These are phyloP conservation scores for Puccinia triticina DNA, from an alignment of 1,284 basidiomycete species.

Conservation along the genomic window DNA sequence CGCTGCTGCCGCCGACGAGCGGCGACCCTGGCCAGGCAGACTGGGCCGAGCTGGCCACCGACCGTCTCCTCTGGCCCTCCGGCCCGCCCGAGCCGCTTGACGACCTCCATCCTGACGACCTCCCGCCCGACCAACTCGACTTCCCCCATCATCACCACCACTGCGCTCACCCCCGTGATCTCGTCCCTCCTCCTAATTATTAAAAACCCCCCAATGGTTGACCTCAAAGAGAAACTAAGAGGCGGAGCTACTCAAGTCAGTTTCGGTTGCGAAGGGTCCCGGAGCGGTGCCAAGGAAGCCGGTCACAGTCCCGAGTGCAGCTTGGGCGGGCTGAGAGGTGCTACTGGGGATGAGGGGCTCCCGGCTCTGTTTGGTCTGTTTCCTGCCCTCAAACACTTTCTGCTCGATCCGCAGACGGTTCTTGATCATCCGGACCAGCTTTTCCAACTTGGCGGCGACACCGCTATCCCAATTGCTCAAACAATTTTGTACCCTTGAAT, in stretches of 20 bases:
- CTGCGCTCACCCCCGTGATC: background rate
- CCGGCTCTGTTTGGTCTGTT: too few species aligned
- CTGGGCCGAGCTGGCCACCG: constrained; percentile 36
- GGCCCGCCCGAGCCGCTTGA: background rate
- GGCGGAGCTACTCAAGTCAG: too few species aligned
- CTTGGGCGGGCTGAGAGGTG: too few species aligned
- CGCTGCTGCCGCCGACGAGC: background rate
- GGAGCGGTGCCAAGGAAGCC: too few species aligned
- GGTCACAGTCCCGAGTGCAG: too few species aligned
- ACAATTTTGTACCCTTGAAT: constrained; percentile 67
- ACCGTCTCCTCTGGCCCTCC: background rate
- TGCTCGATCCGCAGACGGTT: background rate
- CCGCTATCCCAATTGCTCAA: constrained; percentile 53
- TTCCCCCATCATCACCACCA: background rate
- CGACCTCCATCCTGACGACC: constrained; percentile 2
- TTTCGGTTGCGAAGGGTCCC: too few species aligned
- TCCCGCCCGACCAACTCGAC: background rate
- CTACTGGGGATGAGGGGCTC: too few species aligned
- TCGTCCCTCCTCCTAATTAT: background rate
- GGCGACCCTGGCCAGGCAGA: background rate
- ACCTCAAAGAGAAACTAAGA: too few species aligned
- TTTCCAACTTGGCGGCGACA: constrained; percentile 49
- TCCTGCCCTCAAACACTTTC: too few species aligned
- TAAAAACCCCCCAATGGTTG: too few species aligned
- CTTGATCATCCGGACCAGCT: constrained; percentile 52